Conservation (phyloP, 495 filamentous ascomycete genomes). For the Neurospora sp. region DNA sequence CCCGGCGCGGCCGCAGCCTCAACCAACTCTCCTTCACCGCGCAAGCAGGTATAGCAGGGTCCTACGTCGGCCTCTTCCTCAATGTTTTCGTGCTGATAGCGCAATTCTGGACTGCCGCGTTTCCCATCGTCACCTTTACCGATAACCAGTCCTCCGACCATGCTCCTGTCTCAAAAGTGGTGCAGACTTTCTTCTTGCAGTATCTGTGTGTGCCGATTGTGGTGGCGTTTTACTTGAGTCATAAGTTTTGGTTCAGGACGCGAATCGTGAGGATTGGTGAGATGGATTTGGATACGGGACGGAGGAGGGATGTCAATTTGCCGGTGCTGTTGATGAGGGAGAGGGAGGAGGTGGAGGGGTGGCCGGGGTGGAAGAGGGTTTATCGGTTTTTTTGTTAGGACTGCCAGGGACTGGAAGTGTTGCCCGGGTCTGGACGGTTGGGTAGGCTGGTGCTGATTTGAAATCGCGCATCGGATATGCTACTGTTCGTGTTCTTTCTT, state of each 20-base stretch:
- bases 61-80: constrained; percentile 71
- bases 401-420: too few relatives aligned
- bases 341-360: constrained; percentile 53
- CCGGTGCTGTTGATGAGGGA: constrained; percentile 67
- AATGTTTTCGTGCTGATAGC: constrained; percentile 77
- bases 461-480: too few relatives aligned
- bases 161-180: not conserved
- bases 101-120: constrained; percentile 89
- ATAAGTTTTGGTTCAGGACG: constrained; percentile 72
- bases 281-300: constrained; percentile 85
- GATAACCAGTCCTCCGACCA: not conserved
- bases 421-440: too few relatives aligned
- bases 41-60: constrained; percentile 71
- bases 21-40: constrained; percentile 72
- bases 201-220: constrained; percentile 85
- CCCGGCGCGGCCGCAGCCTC: constrained; percentile 53
- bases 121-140: constrained; percentile 44
- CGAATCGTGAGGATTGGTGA: constrained; percentile 50
- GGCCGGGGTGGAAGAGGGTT: constrained; percentile 80
- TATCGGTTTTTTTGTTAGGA: constrained; percentile 44
- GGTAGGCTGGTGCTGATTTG: too few relatives aligned
- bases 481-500: too few relatives aligned
- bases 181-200: constrained; percentile 58
- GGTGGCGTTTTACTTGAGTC: constrained; percentile 58
- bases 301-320: constrained; percentile 63